Base-by-base conservation (phyloP, 805 yeast genomes). In the Martiniozyma abietophila region DNA sequence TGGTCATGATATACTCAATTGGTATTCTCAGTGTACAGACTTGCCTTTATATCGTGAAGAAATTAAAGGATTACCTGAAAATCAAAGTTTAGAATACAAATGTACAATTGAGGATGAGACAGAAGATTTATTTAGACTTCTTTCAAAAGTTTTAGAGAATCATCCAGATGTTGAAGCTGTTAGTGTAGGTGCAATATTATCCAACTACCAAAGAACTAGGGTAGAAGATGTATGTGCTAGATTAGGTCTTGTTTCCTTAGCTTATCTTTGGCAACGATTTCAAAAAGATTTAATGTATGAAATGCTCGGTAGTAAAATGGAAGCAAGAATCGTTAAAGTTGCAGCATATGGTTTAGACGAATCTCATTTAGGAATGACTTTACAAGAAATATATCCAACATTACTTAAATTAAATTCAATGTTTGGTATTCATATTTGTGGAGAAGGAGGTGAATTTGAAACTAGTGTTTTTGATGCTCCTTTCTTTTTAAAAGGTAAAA, bases 391-490 rank as follows among this genome's bases (percentile, higher is more conserved):
- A 43, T 70, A 68, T 36, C 80, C 84, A 1, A 67, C 61, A 1
- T 55, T 92, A 51, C 43, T 62, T 9, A 61, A 62, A 25, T 59
- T 88, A 40, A 80, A 86, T 52, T 40, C 52, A 8, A 59, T 62
- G 54, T 88, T 73, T 57, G 94, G 88, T 2, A 82, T 88, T 10
- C 96, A 89, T 54, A 76, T 92, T 0, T 92, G 98, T 61, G 99
- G 99, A 10, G 99, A 92, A 62, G 99, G 99, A 22, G 99, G 99
- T 1, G 99, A 92, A 56, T 92, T 85, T 56, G 99, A 92, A 54
- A 80, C 96, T 0, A 61, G 89, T 45, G 97, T 89, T 3, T 62
- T 92, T 19, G 96, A 92, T 55, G 84, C 94, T 1, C 94, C 95
- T 0, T 78, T 84, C 40, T 92, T 89, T 59, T 60, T 59, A 21